phyloP scores from a whole-genome alignment of 306 rosid genomes.

The Senna tora region DNA sequence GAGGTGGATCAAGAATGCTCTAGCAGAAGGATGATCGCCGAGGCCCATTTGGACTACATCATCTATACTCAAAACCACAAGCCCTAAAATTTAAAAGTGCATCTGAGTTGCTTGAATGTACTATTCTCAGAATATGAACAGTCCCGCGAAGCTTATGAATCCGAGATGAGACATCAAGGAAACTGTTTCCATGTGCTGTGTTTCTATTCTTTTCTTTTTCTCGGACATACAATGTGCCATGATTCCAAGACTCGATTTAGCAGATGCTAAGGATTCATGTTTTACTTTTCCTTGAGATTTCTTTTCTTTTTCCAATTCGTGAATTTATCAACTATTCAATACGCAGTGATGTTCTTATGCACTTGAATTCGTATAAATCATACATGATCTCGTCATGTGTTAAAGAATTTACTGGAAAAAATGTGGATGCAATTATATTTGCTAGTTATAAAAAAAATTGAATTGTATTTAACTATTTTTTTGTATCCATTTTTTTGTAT shows the following conservation, averaged over 20 bases:
- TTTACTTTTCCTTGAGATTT: background rate
- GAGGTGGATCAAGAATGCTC: constrained; percentile 51
- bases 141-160: background rate
- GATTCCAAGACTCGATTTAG: background rate
- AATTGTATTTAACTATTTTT: no score
- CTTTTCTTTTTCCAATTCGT: no score
- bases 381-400: no score
- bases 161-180: background rate
- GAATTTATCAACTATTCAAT: no score
- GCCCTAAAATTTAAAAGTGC: constrained; percentile 37
- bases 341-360: no score
- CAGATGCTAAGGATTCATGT: background rate
- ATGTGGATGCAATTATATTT: no score
- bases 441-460: no score
- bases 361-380: no score
- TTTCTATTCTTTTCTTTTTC: background rate
- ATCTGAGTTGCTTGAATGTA: background rate
- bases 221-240: no score
- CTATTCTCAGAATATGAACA: no score
- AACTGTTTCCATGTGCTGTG: background rate
- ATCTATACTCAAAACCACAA: constrained; percentile 71
- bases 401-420: no score
- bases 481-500: no score
- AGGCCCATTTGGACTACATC: constrained; percentile 89
- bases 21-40: constrained; percentile 64